These are phyloP conservation scores for Centella asiatica DNA, from an alignment of 129 eudicot genomes.

Conservation along the genomic window DNA sequence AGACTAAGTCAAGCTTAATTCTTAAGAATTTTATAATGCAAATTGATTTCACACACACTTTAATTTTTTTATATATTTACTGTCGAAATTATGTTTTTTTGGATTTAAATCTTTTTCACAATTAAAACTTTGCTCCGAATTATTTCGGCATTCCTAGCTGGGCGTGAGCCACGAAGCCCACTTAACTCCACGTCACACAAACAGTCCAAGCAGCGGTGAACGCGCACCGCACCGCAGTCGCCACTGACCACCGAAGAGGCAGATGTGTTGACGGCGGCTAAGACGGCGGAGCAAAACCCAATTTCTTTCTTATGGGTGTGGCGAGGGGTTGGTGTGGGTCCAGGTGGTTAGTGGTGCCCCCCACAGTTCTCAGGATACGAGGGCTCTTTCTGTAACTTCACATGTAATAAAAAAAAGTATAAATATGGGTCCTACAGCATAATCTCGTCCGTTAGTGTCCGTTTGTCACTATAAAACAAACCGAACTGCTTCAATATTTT, in stretches of 20 bases:
- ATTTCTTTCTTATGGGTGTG: conserved; percentile 19
- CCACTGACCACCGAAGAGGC: too few relatives aligned
- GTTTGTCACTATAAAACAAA: conserved; percentile 50
- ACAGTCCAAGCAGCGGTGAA: conserved; percentile 6
- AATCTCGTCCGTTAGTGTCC: conserved; percentile 50
- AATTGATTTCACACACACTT: too few relatives aligned
- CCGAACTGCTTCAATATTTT: conserved; percentile 30
- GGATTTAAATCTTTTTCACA: too few relatives aligned
- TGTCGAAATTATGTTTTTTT: too few relatives aligned
- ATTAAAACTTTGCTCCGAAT: too few relatives aligned
- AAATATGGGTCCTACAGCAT: conserved; percentile 13
- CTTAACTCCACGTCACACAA: not conserved
- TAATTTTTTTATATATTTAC: too few relatives aligned
- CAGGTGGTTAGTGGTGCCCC: conserved; percentile 28
- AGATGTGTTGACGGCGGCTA: conserved; percentile 24
- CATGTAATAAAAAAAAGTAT: not conserved
- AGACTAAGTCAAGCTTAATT: too few relatives aligned
- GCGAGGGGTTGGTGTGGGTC: conserved; percentile 10
- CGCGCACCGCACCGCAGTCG: too few relatives aligned
- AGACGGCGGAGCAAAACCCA: not conserved
- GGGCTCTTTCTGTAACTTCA: conserved; percentile 12
- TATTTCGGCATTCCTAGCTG: not conserved
- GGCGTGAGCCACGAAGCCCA: not conserved
- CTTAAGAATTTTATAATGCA: too few relatives aligned
- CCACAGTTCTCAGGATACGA: conserved; percentile 26